Base-by-base conservation (phyloP, 2,329 filamentous ascomycete species). In the Arthrinium puccinioides region DNA sequence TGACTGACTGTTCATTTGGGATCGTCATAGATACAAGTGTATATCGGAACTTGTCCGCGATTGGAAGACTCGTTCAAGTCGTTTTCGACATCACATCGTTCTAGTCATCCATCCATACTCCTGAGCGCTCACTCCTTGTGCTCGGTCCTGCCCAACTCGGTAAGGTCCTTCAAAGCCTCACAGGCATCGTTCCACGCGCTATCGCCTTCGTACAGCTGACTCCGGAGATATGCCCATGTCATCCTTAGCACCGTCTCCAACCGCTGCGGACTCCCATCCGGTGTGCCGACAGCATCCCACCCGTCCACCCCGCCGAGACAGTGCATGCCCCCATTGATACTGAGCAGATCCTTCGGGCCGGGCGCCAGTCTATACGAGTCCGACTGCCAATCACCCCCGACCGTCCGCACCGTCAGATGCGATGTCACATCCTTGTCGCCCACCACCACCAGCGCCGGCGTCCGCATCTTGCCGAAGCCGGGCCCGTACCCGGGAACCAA, bases 301-400 rank as follows among this genome's bases (percentile, higher is more conserved):
- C 61, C 59, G 14, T 50, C 51, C 10, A 67, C 52, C 1, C 62
- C 63, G 2, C 63, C 62, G 18, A 67, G 50, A 4, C 53, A 53
- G 36, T 67, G 63, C 38, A 49, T 53, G 2, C 43, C 61, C 9
- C 55, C 57, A 16, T 11, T 15, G 9, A 66, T 36, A 19, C 44
- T 55, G 5, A 66, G 43, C 36, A 63, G 41, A 23, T 51, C 51
- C 42, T 65, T 65, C 3, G 53, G 44, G 0, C 61, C 61, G 55
- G 48, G 10, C 54, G 33, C 47, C 4, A 50, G 38, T 6, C 32
- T 36, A 41, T 63, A 67, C 21, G 56, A 39, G 36, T 66, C 63
- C 6, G 53, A 54, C 37, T 65, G 62, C 57, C 62, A 67, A 28
- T 59, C 57, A 1, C 57, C 51, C 1, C 59, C 62, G 9, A 59